phyloP scores from a whole-genome alignment of 176 grass and related monocot genomes.

The Carex kokanica region DNA sequence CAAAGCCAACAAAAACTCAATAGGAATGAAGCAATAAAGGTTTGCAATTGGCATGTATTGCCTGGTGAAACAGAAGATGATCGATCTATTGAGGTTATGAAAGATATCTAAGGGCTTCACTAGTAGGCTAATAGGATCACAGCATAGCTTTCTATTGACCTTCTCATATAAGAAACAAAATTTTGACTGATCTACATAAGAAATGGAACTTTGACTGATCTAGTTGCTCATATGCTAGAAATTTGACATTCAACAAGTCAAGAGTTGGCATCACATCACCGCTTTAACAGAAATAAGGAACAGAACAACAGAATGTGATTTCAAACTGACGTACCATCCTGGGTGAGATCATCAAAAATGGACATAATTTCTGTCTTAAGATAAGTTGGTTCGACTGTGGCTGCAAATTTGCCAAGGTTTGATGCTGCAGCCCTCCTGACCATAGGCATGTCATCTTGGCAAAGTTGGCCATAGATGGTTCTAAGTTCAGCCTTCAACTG shows the following conservation, averaged over 20 bases:
- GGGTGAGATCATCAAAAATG: constrained; percentile 91
- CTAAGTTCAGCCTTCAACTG: constrained; percentile 74
- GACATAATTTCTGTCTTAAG: constrained; percentile 81
- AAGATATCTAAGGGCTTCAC: neutral
- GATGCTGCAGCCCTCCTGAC: constrained; percentile 88
- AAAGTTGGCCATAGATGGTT: constrained; percentile 68
- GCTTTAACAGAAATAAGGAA: neutral
- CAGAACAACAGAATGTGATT: neutral
- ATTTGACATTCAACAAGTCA: neutral
- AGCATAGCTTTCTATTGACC: neutral
- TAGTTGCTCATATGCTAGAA: neutral
- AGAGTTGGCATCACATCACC: neutral
- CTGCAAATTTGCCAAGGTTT: constrained; percentile 89
- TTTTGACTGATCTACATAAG: neutral
- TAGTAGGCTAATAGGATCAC: neutral
- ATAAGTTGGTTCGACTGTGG: constrained; percentile 68
- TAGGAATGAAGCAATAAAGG: neutral
- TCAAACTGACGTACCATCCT: constrained; percentile 58
- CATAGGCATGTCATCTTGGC: constrained; percentile 99
- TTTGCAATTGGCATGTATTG: neutral
- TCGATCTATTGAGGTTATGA: neutral
- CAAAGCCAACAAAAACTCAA: neutral
- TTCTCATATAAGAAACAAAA: neutral
- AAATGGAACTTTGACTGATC: neutral
- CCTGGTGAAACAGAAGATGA: neutral